Base-by-base conservation (phyloP, 345 rosid genomes). In the Garcia nutans region DNA sequence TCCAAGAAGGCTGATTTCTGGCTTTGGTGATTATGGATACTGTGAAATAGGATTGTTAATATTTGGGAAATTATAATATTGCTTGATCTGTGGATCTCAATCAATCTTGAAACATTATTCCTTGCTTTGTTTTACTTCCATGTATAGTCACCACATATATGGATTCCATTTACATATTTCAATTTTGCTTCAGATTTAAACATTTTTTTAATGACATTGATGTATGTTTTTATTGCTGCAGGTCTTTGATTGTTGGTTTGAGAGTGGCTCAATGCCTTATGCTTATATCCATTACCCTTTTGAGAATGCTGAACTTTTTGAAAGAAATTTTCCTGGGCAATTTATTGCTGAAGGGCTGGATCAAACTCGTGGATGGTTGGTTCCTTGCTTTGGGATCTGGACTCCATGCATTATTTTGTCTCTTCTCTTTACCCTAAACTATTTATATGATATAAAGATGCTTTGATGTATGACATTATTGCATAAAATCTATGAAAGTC, bases 211-310 rank as follows among this genome's bases (percentile, higher is more conserved):
- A 33, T 57, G 22, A n/a, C 8, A 13, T 61, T 72, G 80, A 42
- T 72, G 5, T 11, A 6, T 4, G 23, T 37, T 77, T 67, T 59
- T 75, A 50, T 63, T 44, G 76, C 75, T 78, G 79, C 92, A 96
- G 99, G 99, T 96, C 65, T 93, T 93, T 74, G 99, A 96, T 89
- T 96, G 99, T 81, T 96, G 99, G 99, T 96, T 96, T 82, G 99
- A 96, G 82, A 96, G 99, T 79, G 99, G 99, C 37, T 96, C 99
- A 68, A 96, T 96, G 99, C 99, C 99, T 67, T 96, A 93, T 83
- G 99, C 99, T 74, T 93, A 92, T 85, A 91, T 96, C 72, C 99
- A 96, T 81, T 96, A 93, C 73, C 99, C 99, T 16, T 96, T 96
- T 86, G 99, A 96, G 85, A 96, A 96, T 80, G 88, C 77, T 74